A percentile compares a stretch with the other conserved stretches of the same genome.
Evolutionary conservation across 148 eudicot genomes (phyloP).

Genomic region (Amaranthus cruentus): DNA sequence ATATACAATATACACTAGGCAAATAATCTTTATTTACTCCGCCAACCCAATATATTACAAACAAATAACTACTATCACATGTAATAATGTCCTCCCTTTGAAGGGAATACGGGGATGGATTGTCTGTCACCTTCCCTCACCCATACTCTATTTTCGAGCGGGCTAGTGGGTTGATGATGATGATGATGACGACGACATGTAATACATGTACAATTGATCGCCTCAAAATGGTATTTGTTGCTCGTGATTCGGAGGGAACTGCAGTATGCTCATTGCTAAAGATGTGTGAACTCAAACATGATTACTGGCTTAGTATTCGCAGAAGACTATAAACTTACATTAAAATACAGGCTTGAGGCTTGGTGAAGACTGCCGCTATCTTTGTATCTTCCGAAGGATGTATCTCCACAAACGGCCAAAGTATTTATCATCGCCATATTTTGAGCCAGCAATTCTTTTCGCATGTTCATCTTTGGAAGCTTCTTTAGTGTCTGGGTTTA

Average conservation of each 20-base stretch:
- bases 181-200: too few species aligned
- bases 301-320: too few species aligned
- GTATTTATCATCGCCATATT: conserved; percentile 37
- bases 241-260: background rate
- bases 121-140: too few species aligned
- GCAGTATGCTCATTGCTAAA: background rate
- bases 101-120: too few species aligned
- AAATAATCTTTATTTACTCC: background rate
- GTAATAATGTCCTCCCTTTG: background rate
- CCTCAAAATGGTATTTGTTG: background rate
- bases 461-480: conserved; percentile 23
- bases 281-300: too few species aligned
- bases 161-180: too few species aligned
- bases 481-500: conserved; percentile 18
- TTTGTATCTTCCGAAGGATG: conserved; percentile 31
- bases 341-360: background rate
- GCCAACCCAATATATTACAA: conserved; percentile 12
- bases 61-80: conserved; percentile 16
- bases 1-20: conserved; percentile 12
- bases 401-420: conserved; percentile 42
- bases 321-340: background rate
- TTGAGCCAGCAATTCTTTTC: conserved; percentile 32
- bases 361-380: conserved; percentile 1
- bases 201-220: background rate
- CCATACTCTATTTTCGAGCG: too few species aligned